Conservation (phyloP, 371 early-diverging fungal genomes). For the Mucor lusitanicus region DNA sequence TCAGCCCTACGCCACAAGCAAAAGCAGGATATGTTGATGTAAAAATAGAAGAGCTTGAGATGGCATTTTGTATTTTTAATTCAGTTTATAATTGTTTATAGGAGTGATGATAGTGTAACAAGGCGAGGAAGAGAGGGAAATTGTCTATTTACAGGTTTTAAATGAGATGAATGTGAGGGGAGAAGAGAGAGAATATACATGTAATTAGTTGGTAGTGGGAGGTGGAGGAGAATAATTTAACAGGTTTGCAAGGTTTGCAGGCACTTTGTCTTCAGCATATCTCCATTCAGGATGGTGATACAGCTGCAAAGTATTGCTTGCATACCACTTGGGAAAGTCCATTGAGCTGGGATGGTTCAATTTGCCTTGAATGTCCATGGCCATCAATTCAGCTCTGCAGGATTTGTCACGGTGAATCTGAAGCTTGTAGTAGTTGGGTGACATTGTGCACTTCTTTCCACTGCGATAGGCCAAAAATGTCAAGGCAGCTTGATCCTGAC, state of each 20-base stretch:
- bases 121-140: neutral
- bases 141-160: neutral
- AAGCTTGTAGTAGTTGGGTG: constrained; percentile 18
- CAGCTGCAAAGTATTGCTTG: constrained; percentile 25
- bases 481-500: constrained; percentile 61
- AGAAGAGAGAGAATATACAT: neutral
- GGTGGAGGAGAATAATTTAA: constrained; percentile 12
- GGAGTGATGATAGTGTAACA: neutral
- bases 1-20: neutral
- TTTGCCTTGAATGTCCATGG: constrained; percentile 26
- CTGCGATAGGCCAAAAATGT: constrained; percentile 47
- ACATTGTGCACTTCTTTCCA: constrained; percentile 20
- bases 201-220: neutral
- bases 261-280: constrained; percentile 29
- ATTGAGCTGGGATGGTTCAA: constrained; percentile 28
- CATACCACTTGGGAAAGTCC: constrained; percentile 35
- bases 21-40: neutral
- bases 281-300: constrained; percentile 40
- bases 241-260: constrained; percentile 12
- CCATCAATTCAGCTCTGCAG: constrained; percentile 25
- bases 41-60: neutral
- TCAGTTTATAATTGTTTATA: neutral
- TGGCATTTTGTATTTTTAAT: neutral
- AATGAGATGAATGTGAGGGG: neutral
- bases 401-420: constrained; percentile 30